phyloP scores from a whole-genome alignment of 2,329 filamentous ascomycete species.

The Sphaceloma murrayae region DNA sequence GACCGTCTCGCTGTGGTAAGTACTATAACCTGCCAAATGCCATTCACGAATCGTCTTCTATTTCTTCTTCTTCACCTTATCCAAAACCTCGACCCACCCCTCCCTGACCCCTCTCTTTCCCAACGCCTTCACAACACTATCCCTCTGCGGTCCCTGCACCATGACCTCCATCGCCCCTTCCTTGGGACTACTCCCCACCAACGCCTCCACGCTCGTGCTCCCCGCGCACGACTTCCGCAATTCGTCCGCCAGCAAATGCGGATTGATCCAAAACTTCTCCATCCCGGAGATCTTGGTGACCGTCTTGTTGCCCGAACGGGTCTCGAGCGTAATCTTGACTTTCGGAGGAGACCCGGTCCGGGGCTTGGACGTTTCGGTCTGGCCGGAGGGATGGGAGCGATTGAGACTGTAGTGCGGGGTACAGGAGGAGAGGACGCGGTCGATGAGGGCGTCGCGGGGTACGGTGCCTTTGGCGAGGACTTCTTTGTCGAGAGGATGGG shows the following conservation, averaged over 20 bases:
- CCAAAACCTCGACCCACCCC: constrained; percentile 54
- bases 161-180: constrained; percentile 57
- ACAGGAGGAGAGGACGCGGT: constrained; percentile 48
- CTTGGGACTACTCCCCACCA: constrained; percentile 50
- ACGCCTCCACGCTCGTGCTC: constrained; percentile 54
- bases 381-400: constrained; percentile 35
- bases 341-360: constrained; percentile 53
- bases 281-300: constrained; percentile 54
- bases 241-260: constrained; percentile 53
- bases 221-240: constrained; percentile 58
- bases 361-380: constrained; percentile 44
- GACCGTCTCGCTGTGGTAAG: no score
- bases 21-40: not conserved
- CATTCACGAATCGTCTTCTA: constrained; percentile 15
- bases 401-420: constrained; percentile 50
- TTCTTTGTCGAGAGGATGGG: constrained; percentile 44
- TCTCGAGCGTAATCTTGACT: constrained; percentile 51
- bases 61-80: constrained; percentile 61
- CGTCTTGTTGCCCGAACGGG: constrained; percentile 56
- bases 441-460: constrained; percentile 51
- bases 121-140: constrained; percentile 50
- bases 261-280: constrained; percentile 52
- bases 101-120: constrained; percentile 49
- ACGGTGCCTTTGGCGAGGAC: constrained; percentile 49
- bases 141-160: constrained; percentile 57